Conservation (phyloP, 495 filamentous ascomycete species). For the Aspergillus cavernicola region DNA sequence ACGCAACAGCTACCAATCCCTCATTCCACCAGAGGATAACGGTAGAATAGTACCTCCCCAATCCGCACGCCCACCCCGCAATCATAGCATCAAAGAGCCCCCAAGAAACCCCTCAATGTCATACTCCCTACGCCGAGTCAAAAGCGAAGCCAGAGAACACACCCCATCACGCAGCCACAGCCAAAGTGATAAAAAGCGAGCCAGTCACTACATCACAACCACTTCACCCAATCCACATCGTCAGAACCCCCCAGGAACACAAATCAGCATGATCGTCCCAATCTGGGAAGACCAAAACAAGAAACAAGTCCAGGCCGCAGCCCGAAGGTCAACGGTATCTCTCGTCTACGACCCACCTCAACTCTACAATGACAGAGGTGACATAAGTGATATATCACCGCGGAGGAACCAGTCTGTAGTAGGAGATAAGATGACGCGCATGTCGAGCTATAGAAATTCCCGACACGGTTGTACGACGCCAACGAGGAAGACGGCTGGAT, state of each 20-base stretch:
- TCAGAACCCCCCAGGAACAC: slow-evolving; percentile 1
- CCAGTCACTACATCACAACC: background rate
- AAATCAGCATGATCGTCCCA: slow-evolving; percentile 28
- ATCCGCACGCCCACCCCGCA: slow-evolving; percentile 21
- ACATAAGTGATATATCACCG: slow-evolving; percentile 3
- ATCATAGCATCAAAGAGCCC: slow-evolving; percentile 18
- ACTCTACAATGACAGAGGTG: slow-evolving; percentile 14
- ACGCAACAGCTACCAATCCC: slow-evolving; percentile 23
- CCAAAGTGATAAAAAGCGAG: background rate
- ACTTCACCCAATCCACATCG: background rate
- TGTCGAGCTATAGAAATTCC: slow-evolving; percentile 15
- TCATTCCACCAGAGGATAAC: slow-evolving; percentile 18
- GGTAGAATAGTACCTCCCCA: slow-evolving; percentile 13
- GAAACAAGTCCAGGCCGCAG: background rate
- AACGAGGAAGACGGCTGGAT: slow-evolving; percentile 29
- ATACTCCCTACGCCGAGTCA: slow-evolving; percentile 9
- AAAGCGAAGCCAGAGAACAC: slow-evolving; percentile 14
- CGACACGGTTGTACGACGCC: slow-evolving; percentile 31
- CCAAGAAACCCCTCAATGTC: slow-evolving; percentile 23
- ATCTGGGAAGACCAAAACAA: slow-evolving; percentile 35
- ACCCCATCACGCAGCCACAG: background rate
- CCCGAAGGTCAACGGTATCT: slow-evolving; percentile 11
- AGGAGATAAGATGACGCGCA: slow-evolving; percentile 14
- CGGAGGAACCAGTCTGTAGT: background rate
- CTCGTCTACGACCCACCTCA: slow-evolving; percentile 14